Evolutionary conservation across 2,329 filamentous ascomycete species (phyloP), one percentile per base, ranked within the genome.

Genomic region (Neurospora crassa): DNA sequence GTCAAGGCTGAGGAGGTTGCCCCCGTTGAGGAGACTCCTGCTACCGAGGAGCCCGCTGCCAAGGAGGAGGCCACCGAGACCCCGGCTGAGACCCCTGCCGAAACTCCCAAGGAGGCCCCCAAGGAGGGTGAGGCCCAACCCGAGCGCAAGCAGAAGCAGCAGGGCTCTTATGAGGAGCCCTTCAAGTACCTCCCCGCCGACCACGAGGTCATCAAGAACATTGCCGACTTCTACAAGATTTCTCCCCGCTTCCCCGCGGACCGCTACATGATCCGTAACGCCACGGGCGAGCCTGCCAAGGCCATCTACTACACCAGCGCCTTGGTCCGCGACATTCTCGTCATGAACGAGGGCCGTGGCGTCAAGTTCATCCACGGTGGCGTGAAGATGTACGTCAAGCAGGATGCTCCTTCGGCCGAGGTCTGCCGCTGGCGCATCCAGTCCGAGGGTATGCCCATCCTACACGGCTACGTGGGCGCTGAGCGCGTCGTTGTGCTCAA

Each of bases 341-440:
- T 86, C 4, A 87, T 91, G 78, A 99, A 99, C 79, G 94, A 97
- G 81, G 92, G 93, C 63, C 90, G 92, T 40, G 94, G 94, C 67
- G 91, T 98, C 81, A 97, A 96, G 80, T 97, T 99, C 79, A 92
- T 99, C 68, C 96, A 99, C 81, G 95, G 92, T 69, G 96, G 96
- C 74, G 94, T 99, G 42, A 97, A 97, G 83, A 98, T 98, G 93
- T 99, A 97, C 80, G 96, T 98, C 85, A 97, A 97, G 84, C 95
- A 98, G 81, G 94, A 97, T 78, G 91, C 93, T 0, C 94, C 97
- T 72, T 92, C 90, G 5, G 90, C 91, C 43, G 91, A 94, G 70
- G 91, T 96, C 42, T 97, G 94, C 83, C 88, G 91, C 72, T 99
- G 96, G 96, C 90, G 96, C 67, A 96, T 99, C 76, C 96, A 99